Percentiles rank a stretch among this genome's conserved stretches.
Conservation (phyloP, 2,329 filamentous ascomycete species). For the Talaromyces sp. region DNA sequence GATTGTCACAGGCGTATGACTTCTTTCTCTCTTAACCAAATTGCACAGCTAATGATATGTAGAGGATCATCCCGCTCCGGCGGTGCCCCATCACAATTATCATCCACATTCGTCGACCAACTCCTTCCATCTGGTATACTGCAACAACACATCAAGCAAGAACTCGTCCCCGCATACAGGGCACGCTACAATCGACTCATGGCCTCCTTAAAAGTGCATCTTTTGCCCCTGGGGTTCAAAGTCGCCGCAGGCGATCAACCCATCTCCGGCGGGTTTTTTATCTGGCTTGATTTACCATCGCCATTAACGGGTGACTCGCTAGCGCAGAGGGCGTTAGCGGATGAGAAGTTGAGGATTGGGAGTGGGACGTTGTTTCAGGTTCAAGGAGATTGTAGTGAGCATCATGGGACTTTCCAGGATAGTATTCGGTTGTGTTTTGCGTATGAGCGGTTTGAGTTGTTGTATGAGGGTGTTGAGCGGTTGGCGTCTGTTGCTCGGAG, state of each 20-base stretch:
- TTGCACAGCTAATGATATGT: background rate
- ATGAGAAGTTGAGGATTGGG: conserved; percentile 67
- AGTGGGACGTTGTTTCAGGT: conserved; percentile 70
- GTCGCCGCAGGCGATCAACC: conserved; percentile 31
- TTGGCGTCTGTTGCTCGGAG: conserved; percentile 46
- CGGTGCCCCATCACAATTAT: conserved; percentile 60
- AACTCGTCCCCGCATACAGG: conserved; percentile 58
- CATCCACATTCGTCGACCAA: conserved; percentile 57
- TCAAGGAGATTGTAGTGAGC: conserved; percentile 53
- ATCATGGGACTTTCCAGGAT: conserved; percentile 55
- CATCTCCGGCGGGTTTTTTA: conserved; percentile 77
- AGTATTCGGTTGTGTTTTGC: conserved; percentile 68
- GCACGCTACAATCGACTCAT: conserved; percentile 57
- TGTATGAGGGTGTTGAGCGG: conserved; percentile 67
- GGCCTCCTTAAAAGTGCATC: conserved; percentile 56
- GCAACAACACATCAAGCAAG: conserved; percentile 53
- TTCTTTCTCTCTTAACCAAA: background rate
- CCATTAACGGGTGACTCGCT: conserved; percentile 56
- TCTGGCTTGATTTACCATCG: conserved; percentile 70
- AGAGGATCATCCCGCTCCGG: conserved; percentile 60
- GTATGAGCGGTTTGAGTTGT: conserved; percentile 65
- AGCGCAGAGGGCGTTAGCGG: conserved; percentile 56
- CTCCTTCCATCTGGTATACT: conserved; percentile 54
- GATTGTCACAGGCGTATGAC: conserved; percentile 58
- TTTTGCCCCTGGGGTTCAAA: conserved; percentile 63